Evolutionary conservation across 306 rosid species (phyloP).

Genomic region (Begonia fuchsioides): DNA sequence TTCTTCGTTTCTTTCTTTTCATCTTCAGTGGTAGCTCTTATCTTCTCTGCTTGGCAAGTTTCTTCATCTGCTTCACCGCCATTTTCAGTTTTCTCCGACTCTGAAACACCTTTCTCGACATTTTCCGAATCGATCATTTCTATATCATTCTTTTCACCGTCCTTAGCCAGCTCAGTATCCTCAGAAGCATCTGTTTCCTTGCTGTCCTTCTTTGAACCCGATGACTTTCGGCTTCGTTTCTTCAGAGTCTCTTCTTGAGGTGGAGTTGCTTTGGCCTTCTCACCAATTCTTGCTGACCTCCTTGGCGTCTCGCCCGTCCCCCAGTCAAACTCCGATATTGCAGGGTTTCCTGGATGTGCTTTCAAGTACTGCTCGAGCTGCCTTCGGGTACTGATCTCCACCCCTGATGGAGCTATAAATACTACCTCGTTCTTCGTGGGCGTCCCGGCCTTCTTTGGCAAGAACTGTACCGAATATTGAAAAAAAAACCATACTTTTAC

Average conservation of each 20-base stretch:
- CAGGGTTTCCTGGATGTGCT: conserved; percentile 59
- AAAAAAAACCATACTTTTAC: no score
- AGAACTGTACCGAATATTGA: conserved; percentile 24
- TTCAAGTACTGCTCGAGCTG: conserved; percentile 84
- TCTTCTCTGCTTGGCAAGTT: neutral
- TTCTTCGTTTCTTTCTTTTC: conserved; percentile 11
- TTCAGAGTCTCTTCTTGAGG: conserved; percentile 46
- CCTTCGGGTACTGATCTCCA: conserved; percentile 44
- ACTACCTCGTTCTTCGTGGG: conserved; percentile 62
- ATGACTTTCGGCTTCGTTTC: conserved; percentile 59
- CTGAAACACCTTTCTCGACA: conserved; percentile 7
- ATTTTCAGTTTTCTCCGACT: conserved; percentile 17
- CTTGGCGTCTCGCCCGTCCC: conserved; percentile 82
- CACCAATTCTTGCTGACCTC: conserved; percentile 78
- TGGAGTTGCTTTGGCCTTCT: conserved; percentile 57
- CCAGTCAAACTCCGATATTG: conserved; percentile 75
- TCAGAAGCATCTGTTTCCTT: conserved; percentile 36
- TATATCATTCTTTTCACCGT: conserved; percentile 18
- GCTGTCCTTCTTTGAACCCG: conserved; percentile 41
- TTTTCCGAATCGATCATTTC: conserved; percentile 18
- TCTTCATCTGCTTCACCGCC: conserved; percentile 20
- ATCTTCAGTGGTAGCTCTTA: neutral
- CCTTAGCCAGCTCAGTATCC: conserved; percentile 18
- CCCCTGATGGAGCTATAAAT: conserved; percentile 80
- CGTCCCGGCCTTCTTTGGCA: conserved; percentile 62